Conservation (phyloP, 202 grass and related monocot species). For the Tripidium arundinaceum region DNA sequence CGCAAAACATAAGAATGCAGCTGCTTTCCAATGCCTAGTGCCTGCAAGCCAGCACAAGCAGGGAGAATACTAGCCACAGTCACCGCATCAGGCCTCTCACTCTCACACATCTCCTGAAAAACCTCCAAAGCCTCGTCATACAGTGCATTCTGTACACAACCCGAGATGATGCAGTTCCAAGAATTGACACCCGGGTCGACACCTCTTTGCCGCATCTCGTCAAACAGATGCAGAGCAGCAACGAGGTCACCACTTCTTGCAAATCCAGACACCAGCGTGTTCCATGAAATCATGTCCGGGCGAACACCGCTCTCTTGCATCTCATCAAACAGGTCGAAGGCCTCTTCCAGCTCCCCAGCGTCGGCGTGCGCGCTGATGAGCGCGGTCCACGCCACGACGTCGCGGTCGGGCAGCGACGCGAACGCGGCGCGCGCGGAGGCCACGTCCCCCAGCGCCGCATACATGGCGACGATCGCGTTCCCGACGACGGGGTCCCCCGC, state of each 20-base stretch:
- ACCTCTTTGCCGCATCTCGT: slow-evolving; percentile 46
- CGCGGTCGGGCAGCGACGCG: slow-evolving; percentile 47
- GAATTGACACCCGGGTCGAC: slow-evolving; percentile 49
- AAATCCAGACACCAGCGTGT: slow-evolving; percentile 61
- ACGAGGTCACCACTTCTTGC: slow-evolving; percentile 45
- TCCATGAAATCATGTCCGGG: slow-evolving; percentile 66
- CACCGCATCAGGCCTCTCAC: slow-evolving; percentile 44
- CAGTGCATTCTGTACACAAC: slow-evolving; percentile 52
- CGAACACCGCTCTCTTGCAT: slow-evolving; percentile 51
- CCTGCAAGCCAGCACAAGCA: slow-evolving; percentile 48
- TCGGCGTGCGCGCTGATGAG: slow-evolving; percentile 52
- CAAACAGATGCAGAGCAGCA: slow-evolving; percentile 46
- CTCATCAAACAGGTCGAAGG: slow-evolving; percentile 37
- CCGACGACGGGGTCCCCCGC: slow-evolving; percentile 44
- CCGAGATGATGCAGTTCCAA: slow-evolving; percentile 71
- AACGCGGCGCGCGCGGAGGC: slow-evolving; percentile 42
- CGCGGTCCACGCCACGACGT: slow-evolving; percentile 68
- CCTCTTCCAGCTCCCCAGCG: slow-evolving; percentile 42
- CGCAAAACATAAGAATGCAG: slow-evolving; percentile 52
- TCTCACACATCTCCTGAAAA: slow-evolving; percentile 53
- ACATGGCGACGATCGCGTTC: slow-evolving; percentile 66
- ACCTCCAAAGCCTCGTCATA: slow-evolving; percentile 43
- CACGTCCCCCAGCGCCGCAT: slow-evolving; percentile 50
- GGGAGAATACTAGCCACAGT: slow-evolving; percentile 66
- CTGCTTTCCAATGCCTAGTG: slow-evolving; percentile 47